A percentile compares a stretch with the other conserved stretches of the same genome.
Conservation (phyloP, 2,329 filamentous ascomycete genomes). For the Sporothrix luriei region DNA sequence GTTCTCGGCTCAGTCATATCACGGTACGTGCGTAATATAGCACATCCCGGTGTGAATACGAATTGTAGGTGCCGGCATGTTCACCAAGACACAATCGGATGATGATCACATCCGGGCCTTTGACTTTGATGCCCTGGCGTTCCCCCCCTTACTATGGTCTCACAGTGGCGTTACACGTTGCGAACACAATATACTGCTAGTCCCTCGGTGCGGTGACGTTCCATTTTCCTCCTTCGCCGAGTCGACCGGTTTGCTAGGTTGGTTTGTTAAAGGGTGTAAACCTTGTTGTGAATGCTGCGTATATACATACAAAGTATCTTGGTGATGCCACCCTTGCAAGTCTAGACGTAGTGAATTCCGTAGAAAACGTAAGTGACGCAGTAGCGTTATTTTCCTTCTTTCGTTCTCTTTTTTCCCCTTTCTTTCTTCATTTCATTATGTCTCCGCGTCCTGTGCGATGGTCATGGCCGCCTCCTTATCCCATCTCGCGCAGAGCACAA, state of each 20-base stretch:
- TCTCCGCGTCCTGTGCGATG: neutral
- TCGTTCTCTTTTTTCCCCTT: neutral
- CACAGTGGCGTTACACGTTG: neutral
- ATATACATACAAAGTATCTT: neutral
- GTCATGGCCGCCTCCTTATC: neutral
- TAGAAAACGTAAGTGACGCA: neutral
- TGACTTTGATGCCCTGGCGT: neutral
- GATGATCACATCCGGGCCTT: neutral
- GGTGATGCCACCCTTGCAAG: conserved; percentile 14
- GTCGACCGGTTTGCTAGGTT: conserved; percentile 1
- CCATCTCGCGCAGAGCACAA: neutral
- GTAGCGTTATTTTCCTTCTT: neutral
- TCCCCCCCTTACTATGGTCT: neutral
- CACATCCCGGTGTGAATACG: conserved; percentile 2
- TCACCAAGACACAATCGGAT: conserved; percentile 11
- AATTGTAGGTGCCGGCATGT: neutral
- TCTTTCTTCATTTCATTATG: neutral
- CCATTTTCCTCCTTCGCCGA: neutral
- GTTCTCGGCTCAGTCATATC: conserved; percentile 6
- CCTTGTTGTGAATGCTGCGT: neutral
- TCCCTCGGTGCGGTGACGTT: neutral
- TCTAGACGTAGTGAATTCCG: conserved; percentile 6
- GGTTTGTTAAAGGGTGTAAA: conserved; percentile 13
- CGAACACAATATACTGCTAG: conserved; percentile 2
- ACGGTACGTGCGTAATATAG: conserved; percentile 16